These are phyloP conservation scores for Xerocomus nothofagi DNA, from an alignment of 1,284 basidiomycete genomes.

Conservation along the genomic window DNA sequence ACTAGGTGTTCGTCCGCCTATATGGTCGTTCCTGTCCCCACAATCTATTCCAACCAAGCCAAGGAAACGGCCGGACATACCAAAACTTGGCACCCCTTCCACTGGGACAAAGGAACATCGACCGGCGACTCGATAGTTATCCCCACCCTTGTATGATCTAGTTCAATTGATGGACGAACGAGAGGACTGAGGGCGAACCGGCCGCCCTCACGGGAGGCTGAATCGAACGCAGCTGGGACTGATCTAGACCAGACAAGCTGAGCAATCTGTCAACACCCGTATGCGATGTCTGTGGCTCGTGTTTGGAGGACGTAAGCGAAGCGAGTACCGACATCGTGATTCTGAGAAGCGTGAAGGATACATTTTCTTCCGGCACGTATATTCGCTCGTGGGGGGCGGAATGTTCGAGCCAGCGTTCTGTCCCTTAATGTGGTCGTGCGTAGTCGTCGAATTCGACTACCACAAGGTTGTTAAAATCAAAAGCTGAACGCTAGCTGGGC, in stretches of 20 bases:
- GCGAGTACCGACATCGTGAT: conserved; percentile 54
- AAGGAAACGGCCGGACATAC: conserved; percentile 60
- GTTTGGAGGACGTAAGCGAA: conserved; percentile 27
- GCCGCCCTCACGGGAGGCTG: conserved; percentile 63
- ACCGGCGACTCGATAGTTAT: conserved; percentile 50
- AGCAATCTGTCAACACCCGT: conserved; percentile 50
- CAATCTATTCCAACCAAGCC: conserved; percentile 61
- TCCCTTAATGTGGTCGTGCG: conserved; percentile 58
- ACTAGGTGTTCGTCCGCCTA: conserved; percentile 19
- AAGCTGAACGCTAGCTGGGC: not conserved
- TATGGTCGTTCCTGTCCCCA: conserved; percentile 46
- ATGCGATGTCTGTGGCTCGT: conserved; percentile 2
- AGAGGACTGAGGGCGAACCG: conserved; percentile 44
- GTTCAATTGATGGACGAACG: not conserved
- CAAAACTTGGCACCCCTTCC: conserved; percentile 70
- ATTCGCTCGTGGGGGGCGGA: conserved; percentile 69
- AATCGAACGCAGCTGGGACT: conserved; percentile 60
- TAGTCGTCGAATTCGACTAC: conserved; percentile 50
- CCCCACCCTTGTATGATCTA: conserved; percentile 40
- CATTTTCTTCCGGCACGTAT: conserved; percentile 57
- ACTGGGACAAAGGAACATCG: conserved; percentile 74
- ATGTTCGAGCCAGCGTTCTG: conserved; percentile 81
- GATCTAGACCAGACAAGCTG: conserved; percentile 69
- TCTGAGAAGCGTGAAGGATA: conserved; percentile 60
- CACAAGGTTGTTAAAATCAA: not conserved